These are phyloP conservation scores for Elongisporangium anandrum DNA, from an alignment of 352 stramenopile species.

Conservation along the genomic window DNA sequence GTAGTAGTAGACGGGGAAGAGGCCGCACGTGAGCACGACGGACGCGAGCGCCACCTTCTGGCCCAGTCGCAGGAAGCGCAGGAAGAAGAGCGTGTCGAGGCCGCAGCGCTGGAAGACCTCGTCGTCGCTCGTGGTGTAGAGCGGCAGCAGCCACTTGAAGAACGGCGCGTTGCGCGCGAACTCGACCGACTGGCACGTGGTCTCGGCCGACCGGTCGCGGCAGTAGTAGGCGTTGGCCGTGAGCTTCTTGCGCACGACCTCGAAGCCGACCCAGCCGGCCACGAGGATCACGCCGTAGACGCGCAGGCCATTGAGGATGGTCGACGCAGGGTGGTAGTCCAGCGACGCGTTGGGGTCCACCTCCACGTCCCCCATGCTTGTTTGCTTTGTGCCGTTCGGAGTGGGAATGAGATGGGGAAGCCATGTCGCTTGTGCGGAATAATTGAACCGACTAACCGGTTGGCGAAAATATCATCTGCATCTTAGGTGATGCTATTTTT, in stretches of 20 bases:
- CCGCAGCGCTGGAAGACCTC: constrained; percentile 62
- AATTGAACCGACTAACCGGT: not conserved
- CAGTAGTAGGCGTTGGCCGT: constrained; percentile 61
- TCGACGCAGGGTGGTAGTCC: constrained; percentile 58
- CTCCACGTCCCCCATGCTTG: not conserved
- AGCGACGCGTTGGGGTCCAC: not conserved
- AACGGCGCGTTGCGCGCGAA: constrained; percentile 23
- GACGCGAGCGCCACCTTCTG: constrained; percentile 64
- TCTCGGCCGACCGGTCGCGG: constrained; percentile 60
- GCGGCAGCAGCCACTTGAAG: constrained; percentile 50
- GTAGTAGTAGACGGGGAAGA: constrained; percentile 83
- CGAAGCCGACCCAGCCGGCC: constrained; percentile 61
- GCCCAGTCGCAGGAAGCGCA: constrained; percentile 67
- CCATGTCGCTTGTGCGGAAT: not conserved
- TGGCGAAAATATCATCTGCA: not conserved
- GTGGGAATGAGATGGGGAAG: not conserved
- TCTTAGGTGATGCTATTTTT: not conserved
- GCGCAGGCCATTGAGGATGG: constrained; percentile 58
- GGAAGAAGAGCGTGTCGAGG: constrained; percentile 78
- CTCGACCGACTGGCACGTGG: constrained; percentile 35
- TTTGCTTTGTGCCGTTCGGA: not conserved
- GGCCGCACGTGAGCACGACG: constrained; percentile 49
- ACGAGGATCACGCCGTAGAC: constrained; percentile 67
- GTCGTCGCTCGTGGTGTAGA: constrained; percentile 65
- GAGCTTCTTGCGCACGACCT: constrained; percentile 50